A percentile compares a stretch with the other conserved stretches of the same genome.
phyloP scores from a whole-genome alignment of 2,329 filamentous ascomycete species.

The Claviceps africana region DNA sequence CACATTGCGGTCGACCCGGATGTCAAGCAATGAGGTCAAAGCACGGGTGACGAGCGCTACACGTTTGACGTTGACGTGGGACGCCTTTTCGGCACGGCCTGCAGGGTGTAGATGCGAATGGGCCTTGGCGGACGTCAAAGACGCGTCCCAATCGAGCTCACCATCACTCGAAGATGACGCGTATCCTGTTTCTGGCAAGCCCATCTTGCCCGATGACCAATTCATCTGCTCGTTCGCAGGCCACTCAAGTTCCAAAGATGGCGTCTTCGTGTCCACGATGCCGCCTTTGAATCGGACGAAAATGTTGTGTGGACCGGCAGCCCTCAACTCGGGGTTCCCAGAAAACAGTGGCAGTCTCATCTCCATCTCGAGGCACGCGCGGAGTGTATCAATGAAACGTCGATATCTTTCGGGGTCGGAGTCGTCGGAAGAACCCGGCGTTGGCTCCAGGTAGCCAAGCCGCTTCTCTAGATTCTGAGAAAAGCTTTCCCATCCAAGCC shows the following conservation, averaged over 20 bases:
- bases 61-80: slow-evolving; percentile 12
- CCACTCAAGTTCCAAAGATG: slow-evolving; percentile 10
- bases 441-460: not conserved
- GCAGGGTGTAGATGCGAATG: not conserved
- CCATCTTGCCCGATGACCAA: not conserved
- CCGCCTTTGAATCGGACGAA: slow-evolving; percentile 16
- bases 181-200: not conserved
- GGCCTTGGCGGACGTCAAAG: no score
- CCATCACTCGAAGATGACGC: slow-evolving; percentile 9
- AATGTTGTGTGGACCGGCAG: slow-evolving; percentile 19
- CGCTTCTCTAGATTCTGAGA: slow-evolving; percentile 16
- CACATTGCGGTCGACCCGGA: not conserved
- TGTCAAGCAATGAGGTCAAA: slow-evolving; percentile 14
- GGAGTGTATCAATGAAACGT: slow-evolving; percentile 17
- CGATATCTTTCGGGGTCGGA: slow-evolving; percentile 6
- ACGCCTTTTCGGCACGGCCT: not conserved
- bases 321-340: slow-evolving; percentile 9
- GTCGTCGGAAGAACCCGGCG: not conserved
- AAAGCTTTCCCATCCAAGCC: slow-evolving; percentile 21
- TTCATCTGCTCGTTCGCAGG: slow-evolving; percentile 14
- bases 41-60: slow-evolving; percentile 16
- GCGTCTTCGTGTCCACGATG: not conserved
- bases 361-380: slow-evolving; percentile 33
- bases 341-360: slow-evolving; percentile 20
- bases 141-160: slow-evolving; percentile 1